Base-by-base conservation (phyloP, 2,329 filamentous ascomycete genomes). In the Dichotomopilus funicola region DNA sequence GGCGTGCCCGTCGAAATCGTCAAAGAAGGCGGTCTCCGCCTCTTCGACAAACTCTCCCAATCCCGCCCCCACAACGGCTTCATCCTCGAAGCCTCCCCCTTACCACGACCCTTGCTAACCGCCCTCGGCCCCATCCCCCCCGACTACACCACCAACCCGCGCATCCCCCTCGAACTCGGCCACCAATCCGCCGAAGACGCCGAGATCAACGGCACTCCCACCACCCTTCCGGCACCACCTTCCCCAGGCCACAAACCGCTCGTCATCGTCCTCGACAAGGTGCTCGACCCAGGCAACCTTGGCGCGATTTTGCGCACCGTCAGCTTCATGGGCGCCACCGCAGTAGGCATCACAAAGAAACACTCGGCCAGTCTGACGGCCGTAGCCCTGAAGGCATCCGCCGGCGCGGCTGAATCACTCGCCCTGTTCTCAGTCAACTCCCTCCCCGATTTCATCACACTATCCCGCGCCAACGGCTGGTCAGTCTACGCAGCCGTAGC, bases 41-140 rank as follows among this genome's bases (percentile, higher is more conserved):
- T 90, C 42, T 79, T 99, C 73, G 86, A 95, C 70, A 91, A 89
- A 71, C 89, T 95, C 82, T 88, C 88, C 61, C 80, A 78, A 54
- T 85, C 86, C 1, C 81, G 94, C 42, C 90, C 92, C 37, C 92
- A 99, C 72, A 96, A 97, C 66, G 91, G 92, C 47, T 86, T 87
- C 63, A 78, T 97, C 12, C 79, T 99, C 3, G 94, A 99, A 71
- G 84, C 88, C 11, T 96, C 91, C 0, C 88, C 88, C 1, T 72
- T 97, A 1, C 90, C 91, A 0, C 83, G 86, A 61, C 73, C 83
- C 2, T 89, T 88, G 0, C 74, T 92, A 44, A 77, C 73, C 35
- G 73, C 78, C 12, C 73, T 95, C 4, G 77, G 78, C 0, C 59
- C 70, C 1, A 67, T 83, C 4, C 72, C 73, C 1, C 68, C 78